Evolutionary conservation across 2,329 filamentous ascomycete genomes (phyloP).

Genomic region (Penicillium griseofulvum): DNA sequence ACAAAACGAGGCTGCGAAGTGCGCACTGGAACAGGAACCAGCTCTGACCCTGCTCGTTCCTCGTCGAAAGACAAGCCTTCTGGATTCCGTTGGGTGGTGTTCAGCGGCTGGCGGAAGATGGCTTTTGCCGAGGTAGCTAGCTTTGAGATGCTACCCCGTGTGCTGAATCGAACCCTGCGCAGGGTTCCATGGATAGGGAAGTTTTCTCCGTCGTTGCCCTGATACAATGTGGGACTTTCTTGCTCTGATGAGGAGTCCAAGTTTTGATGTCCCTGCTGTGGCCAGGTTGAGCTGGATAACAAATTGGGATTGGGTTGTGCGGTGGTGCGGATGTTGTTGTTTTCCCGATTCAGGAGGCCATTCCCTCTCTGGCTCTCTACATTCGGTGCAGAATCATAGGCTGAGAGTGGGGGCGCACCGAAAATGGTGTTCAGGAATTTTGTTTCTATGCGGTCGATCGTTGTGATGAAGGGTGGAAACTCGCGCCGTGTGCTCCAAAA

Average conservation of each 20-base stretch:
- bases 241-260: background rate
- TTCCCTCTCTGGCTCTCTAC: slow-evolving; percentile 5
- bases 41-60: background rate
- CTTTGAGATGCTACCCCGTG: slow-evolving; percentile 1
- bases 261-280: background rate
- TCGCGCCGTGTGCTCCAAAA: slow-evolving; percentile 11
- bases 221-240: background rate
- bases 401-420: slow-evolving; percentile 16
- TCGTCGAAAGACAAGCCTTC: background rate
- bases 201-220: background rate
- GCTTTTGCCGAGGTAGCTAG: background rate
- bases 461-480: slow-evolving; percentile 13
- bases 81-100: background rate
- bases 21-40: background rate
- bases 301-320: background rate
- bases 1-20: background rate
- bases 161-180: slow-evolving; percentile 1
- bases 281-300: background rate
- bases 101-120: background rate
- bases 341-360: slow-evolving; percentile 1
- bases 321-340: background rate
- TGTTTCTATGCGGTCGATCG: slow-evolving; percentile 25
- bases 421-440: slow-evolving; percentile 22
- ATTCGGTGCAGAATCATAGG: slow-evolving; percentile 13
- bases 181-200: slow-evolving; percentile 12